Evolutionary conservation across 2,329 filamentous ascomycete species (phyloP).

Genomic region (Beauveria sp.): DNA sequence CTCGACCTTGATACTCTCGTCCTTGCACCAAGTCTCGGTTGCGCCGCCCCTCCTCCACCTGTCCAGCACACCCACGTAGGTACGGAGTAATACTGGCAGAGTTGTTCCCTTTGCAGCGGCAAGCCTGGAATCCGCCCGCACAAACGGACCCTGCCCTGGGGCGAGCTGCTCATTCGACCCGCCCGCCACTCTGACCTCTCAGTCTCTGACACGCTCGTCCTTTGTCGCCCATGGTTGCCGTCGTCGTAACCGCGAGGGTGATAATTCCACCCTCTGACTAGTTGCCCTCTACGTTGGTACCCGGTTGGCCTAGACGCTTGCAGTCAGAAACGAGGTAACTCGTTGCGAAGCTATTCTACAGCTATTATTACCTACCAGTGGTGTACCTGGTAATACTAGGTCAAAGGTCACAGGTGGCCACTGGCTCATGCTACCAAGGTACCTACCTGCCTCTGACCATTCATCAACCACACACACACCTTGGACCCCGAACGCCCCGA

Average conservation of each 20-base stretch:
- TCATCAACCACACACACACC: no score
- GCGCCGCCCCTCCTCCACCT: not conserved
- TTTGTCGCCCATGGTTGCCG: not conserved
- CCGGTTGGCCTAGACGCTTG: no score
- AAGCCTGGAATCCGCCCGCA: not conserved
- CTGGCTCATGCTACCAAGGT: not conserved
- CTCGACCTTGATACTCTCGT: not conserved
- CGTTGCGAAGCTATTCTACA: no score
- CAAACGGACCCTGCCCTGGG: conserved; percentile 5
- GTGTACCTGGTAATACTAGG: no score
- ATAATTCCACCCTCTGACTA: no score
- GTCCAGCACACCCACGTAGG: not conserved
- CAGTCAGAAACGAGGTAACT: no score
- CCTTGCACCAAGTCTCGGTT: not conserved
- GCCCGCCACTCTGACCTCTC: conserved; percentile 7
- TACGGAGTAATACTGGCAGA: not conserved
- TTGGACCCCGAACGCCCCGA: not conserved
- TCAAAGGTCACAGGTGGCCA: not conserved
- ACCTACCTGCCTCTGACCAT: not conserved
- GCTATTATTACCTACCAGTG: no score
- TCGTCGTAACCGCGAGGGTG: no score
- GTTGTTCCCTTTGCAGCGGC: not conserved
- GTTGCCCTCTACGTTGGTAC: no score
- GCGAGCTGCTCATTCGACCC: conserved; percentile 6
- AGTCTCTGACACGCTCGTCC: conserved; percentile 6